These are phyloP conservation scores for Exsudoporus frostii DNA, from an alignment of 768 basidiomycete species.

Conservation along the genomic window DNA sequence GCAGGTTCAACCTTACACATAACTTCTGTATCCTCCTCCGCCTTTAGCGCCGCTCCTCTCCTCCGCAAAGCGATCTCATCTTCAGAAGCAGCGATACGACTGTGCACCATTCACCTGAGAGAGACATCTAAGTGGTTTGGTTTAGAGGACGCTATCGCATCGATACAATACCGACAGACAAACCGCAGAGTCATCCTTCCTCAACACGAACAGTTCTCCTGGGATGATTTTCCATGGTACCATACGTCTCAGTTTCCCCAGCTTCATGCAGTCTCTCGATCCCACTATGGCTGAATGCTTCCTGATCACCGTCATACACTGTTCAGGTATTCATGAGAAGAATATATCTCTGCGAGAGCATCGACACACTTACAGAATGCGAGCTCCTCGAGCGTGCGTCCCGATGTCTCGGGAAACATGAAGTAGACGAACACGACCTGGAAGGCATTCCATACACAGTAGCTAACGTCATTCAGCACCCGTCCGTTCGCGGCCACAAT, in stretches of 20 bases:
- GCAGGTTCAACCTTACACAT: no score
- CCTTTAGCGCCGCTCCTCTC: no score
- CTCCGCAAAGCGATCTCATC: no score
- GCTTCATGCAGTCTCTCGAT: background rate
- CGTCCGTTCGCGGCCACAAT: no score
- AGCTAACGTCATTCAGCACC: background rate
- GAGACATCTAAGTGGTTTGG: no score
- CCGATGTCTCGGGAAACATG: constrained; percentile 16
- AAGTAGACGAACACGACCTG: constrained; percentile 14
- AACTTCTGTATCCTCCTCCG: no score
- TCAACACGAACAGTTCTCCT: background rate
- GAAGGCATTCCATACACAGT: constrained; percentile 12
- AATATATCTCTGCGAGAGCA: background rate
- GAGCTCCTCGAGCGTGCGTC: constrained; percentile 12
- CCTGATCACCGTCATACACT: constrained; percentile 7
- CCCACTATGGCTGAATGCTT: background rate
- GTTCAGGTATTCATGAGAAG: background rate
- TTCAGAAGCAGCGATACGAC: no score
- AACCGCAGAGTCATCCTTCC: background rate
- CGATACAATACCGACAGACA: no score
- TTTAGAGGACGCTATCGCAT: no score
- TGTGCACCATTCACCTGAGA: no score
- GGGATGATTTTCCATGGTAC: background rate
- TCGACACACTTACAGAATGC: constrained; percentile 7
- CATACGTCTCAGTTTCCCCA: background rate